Base-by-base conservation (phyloP, 768 basidiomycete species). In the Mycena venus region DNA sequence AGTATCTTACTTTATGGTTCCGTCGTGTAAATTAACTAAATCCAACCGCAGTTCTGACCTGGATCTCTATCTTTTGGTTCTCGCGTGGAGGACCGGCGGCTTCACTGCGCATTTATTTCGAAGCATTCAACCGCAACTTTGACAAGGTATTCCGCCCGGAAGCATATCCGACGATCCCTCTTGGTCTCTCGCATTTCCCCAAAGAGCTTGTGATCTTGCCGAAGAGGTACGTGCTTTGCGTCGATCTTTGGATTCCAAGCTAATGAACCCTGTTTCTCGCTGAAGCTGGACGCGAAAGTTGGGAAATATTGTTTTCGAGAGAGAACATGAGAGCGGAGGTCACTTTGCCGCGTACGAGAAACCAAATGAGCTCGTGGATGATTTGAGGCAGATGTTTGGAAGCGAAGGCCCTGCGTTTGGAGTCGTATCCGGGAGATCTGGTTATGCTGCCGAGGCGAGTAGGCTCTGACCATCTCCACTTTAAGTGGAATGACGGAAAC, bases 341-440 rank as follows among this genome's bases (percentile, higher is more conserved):
- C 71, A 72, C 27, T 67, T 72, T 32, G 58, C 71, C 2, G 71
- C 71, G 15, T 66, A 72, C 38, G 71, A 72, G 21, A 67, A 53
- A n/a, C 71, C 64, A 15, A n/a, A 29, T 6, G 44, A 67, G 47
- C 64, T 72, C 47, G 64, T 59, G 34, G 32, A 9, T 38, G 70
- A 65, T 27, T 42, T 72, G 64, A 17, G 71, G 9, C 17, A 61
- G 42, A 72, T 66, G 56, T 72, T 72, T 47, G 71, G 70, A 19
- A 42, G n/a, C 19, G 15, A 59, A 0, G 56, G 70, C 27, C 64
- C 58, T 32, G 71, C 47, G 17, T 67, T 61, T 34, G 71, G 65
- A 25, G 64, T 66, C 17, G 71, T 72, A 9, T 25, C 60, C n/a
- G 70, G 40, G 10, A 44, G 17, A 15, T 32, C 38, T n/a, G 70